Conservation (phyloP, 2,329 filamentous ascomycete genomes). For the Cryphonectria parasitica region DNA sequence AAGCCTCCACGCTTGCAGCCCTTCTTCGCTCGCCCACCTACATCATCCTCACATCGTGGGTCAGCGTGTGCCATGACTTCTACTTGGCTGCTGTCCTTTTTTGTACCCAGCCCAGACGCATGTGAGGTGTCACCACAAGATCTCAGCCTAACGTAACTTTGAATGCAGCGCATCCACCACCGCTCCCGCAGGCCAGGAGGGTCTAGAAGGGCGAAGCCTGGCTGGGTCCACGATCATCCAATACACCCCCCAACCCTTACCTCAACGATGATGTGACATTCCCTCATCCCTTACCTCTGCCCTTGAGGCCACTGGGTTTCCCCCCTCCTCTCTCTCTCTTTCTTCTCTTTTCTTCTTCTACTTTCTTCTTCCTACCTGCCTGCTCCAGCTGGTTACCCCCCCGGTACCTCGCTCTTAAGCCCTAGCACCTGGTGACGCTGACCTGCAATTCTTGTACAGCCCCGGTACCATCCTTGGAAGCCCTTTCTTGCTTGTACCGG, state of each 20-base stretch:
- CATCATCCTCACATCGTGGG: constrained; percentile 18
- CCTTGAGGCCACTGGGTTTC: background rate
- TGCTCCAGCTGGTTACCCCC: constrained; percentile 8
- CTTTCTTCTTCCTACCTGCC: constrained; percentile 17
- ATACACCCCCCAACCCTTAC: constrained; percentile 11
- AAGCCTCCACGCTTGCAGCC: constrained; percentile 18
- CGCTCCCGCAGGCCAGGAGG: background rate
- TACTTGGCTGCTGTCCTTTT: background rate
- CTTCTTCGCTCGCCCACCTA: constrained; percentile 4
- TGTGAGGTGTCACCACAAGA: constrained; percentile 23
- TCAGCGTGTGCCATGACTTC: background rate
- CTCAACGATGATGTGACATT: constrained; percentile 21
- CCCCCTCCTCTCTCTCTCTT: background rate
- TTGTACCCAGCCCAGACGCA: constrained; percentile 11
- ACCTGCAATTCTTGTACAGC: constrained; percentile 15
- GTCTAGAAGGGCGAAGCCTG: constrained; percentile 11
- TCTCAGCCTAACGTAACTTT: constrained; percentile 24
- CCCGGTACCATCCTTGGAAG: constrained; percentile 16
- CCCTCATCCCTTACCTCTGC: constrained; percentile 20
- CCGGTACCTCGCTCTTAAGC: constrained; percentile 10
- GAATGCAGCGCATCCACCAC: constrained; percentile 15
- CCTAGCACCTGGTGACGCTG: background rate
- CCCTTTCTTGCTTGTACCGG: background rate
- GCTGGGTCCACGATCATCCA: constrained; percentile 23
- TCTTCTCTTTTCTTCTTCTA: background rate